Percentiles rank a stretch among this genome's conserved stretches.
phyloP scores from a whole-genome alignment of 768 basidiomycete species.

The Lentinula aciculospora region DNA sequence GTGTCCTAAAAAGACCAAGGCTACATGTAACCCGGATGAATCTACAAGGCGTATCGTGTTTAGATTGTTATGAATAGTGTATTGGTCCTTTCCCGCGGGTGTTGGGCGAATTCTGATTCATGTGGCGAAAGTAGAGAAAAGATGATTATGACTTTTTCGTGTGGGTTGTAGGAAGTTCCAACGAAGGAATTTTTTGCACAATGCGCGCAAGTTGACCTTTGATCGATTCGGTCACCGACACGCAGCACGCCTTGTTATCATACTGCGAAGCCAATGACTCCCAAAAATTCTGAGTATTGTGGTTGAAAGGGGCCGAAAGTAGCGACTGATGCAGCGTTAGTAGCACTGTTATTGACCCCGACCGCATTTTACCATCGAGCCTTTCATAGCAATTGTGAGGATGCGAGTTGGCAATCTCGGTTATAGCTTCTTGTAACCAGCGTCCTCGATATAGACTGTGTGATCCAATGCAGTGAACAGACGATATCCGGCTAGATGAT shows the following conservation, averaged over 20 bases:
- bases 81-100: too few species aligned
- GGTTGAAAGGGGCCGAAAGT: background rate
- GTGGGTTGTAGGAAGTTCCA: background rate
- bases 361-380: background rate
- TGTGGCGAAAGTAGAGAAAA: too few species aligned
- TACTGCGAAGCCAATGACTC: background rate
- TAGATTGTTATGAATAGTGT: too few species aligned
- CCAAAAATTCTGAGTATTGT: background rate
- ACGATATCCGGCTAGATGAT: background rate
- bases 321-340: background rate
- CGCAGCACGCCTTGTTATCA: background rate
- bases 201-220: background rate
- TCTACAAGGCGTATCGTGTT: too few species aligned
- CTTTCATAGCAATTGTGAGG: background rate
- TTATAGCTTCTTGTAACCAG: background rate
- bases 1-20: too few species aligned
- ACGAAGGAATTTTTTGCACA: background rate
- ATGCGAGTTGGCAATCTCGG: background rate
- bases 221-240: background rate
- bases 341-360: background rate
- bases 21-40: too few species aligned
- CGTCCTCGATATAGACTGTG: background rate
- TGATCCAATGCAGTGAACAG: background rate
- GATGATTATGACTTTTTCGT: too few species aligned
- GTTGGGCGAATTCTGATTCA: too few species aligned